Evolutionary conservation across 805 yeast species (phyloP), one percentile per base, ranked within the genome.

Genomic region (Ogataea dorogensis): DNA sequence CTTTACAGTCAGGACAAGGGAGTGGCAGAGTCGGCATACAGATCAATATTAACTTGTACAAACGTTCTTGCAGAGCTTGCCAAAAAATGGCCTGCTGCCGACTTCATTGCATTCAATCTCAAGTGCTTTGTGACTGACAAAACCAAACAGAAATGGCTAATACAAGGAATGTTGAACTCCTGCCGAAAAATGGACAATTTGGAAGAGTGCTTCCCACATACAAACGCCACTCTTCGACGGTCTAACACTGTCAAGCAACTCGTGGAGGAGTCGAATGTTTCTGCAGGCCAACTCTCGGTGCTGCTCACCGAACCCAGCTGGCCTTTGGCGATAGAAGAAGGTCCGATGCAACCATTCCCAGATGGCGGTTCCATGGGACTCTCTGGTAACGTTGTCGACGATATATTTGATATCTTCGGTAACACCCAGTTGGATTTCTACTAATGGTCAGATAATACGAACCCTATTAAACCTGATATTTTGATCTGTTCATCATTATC

Each of bases 41-140:
- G 42, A 10, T 51, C 54, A 17, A 45, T 56, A 16, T 24, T 41
- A 19, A 43, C 40, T 5, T 53, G 58, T 28, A 24, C 56, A 15
- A 36, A 54, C 18, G 64, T 71, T 1, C 46, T 73, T 34, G 47
- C 51, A 9, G 65, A 56, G 30, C 50, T 68, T 12, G 64, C 81
- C 41, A 71, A 73, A 19, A 75, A 70, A 23, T 77, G 79, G 59
- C 65, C 79, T 12, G 67, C 78, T 28, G 73, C 71, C 2, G 51
- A 59, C 31, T 71, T 77, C 34, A 73, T 81, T 7, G 70, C 70
- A 38, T 70, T 65, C 40, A 61, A 75, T 39, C 67, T 82, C 14
- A 65, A 72, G 21, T 65, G 67, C 27, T 49, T 71, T 16, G 58
- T 54, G 17, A 63, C 63, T 17, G 67, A 66, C 32, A 43, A 57